Evolutionary conservation across 148 eudicot species (phyloP).

Genomic region (Selenicereus undatus): DNA sequence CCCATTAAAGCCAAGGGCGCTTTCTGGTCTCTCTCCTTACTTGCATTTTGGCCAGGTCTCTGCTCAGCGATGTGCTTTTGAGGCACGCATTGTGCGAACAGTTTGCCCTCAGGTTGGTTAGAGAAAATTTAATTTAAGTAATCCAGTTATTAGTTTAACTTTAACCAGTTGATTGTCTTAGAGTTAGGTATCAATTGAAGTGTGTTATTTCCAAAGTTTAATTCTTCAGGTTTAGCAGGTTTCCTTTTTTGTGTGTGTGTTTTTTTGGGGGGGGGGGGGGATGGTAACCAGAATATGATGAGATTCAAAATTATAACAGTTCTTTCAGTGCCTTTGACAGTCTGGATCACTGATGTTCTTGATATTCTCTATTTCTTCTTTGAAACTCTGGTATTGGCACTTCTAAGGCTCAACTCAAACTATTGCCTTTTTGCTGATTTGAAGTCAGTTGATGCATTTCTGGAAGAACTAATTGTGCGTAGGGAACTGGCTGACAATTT

Average conservation of each 20-base stretch:
- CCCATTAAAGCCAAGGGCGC: constrained; percentile 73
- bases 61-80: constrained; percentile 95
- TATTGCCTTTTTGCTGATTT: constrained; percentile 16
- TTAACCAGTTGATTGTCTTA: neutral
- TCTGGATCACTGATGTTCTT: neutral
- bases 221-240: neutral
- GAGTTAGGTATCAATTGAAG: too few relatives aligned
- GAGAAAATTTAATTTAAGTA: constrained; percentile 12
- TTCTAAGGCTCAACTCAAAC: constrained; percentile 4
- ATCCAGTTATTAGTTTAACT: neutral
- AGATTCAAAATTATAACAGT: neutral
- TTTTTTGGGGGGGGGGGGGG: too few relatives aligned
- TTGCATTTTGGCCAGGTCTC: constrained; percentile 96
- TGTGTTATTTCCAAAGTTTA: neutral
- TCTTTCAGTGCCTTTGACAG: neutral
- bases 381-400: neutral
- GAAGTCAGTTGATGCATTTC: constrained; percentile 87
- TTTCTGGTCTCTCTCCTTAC: constrained; percentile 95
- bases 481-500: constrained; percentile 96
- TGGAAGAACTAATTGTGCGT: constrained; percentile 90
- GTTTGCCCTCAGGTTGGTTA: constrained; percentile 62
- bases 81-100: constrained; percentile 69
- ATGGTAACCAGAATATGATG: neutral
- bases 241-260: too few relatives aligned
- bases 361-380: neutral